Evolutionary conservation across 2,329 filamentous ascomycete species (phyloP), one percentile per base, ranked within the genome.

Genomic region (Ophiostoma tasmaniense): DNA sequence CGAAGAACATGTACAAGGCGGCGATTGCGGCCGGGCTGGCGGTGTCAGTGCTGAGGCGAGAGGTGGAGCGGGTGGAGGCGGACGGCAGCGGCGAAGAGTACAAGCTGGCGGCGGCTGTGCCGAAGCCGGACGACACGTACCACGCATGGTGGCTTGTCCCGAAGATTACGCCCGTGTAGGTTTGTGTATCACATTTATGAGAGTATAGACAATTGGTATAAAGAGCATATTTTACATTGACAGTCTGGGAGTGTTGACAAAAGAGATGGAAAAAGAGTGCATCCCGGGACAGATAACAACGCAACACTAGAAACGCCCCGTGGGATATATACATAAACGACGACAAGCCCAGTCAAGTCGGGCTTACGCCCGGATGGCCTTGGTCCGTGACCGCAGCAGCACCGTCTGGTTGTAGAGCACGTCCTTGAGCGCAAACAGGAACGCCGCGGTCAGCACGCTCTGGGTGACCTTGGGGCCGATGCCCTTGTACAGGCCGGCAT

Each of bases 361-460:
- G 30, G 28, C 25, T 72, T 77, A 80, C 66, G 77, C 76, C 69
- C 73, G 73, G 61, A 79, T 64, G 30, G 76, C 75, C 76, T 79
- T 83, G 75, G 78, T 80, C 28, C 76, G 74, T 69, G 79, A 77
- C 67, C 91, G 84, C 39, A 92, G 85, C 74, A 83, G 86, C 66
- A 94, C 81, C 0, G 89, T 93, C 79, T 90, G 87, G 75, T 92
- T 91, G 77, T 98, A 99, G 6, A 99, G 85, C 7, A 92, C 91
- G 77, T 99, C 95, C 84, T 99, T 99, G 83, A 99, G 97, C 1
- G 93, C 95, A 77, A 99, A 99, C 70, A 99, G 82, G 80, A 98
- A 93, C 2, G 95, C 95, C 6, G 95, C 95, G 4, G 95, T 99
- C 71, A 99, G 85, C 64, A 98, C 95, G 77, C 93, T 97, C 81